Evolutionary conservation across 768 basidiomycete species (phyloP).

Genomic region (Polyporus arcularius): DNA sequence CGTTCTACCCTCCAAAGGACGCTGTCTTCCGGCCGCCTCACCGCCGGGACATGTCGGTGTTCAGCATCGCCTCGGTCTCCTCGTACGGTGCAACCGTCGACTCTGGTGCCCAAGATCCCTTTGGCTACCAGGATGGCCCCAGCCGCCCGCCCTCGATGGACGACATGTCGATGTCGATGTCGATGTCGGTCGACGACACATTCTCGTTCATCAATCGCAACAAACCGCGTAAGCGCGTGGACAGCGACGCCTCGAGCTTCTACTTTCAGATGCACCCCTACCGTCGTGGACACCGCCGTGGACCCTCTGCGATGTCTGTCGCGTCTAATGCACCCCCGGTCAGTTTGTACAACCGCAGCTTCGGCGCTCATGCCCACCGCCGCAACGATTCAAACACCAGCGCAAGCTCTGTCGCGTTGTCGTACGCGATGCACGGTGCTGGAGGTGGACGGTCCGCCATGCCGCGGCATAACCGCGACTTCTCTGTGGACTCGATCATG

Average conservation of each 20-base stretch:
- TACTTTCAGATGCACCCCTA: slow-evolving; percentile 55
- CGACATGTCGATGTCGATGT: slow-evolving; percentile 44
- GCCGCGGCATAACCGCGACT: slow-evolving; percentile 57
- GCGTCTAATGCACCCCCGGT: slow-evolving; percentile 65
- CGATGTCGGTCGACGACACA: slow-evolving; percentile 63
- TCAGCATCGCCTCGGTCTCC: slow-evolving; percentile 79
- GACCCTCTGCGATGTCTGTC: slow-evolving; percentile 54
- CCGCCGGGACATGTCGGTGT: slow-evolving; percentile 55
- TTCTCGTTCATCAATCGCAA: slow-evolving; percentile 58
- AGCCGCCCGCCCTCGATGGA: slow-evolving; percentile 63
- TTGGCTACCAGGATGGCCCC: slow-evolving; percentile 56
- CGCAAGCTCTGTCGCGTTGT: slow-evolving; percentile 56
- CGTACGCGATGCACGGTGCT: slow-evolving; percentile 55
- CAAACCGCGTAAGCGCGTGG: slow-evolving; percentile 54
- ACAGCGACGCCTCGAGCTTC: slow-evolving; percentile 78
- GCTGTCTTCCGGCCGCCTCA: slow-evolving; percentile 37
- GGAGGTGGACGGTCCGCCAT: slow-evolving; percentile 59
- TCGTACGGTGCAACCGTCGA: slow-evolving; percentile 74
- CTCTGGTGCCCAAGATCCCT: slow-evolving; percentile 66
- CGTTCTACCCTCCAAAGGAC: slow-evolving; percentile 61
- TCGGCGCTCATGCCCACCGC: slow-evolving; percentile 38
- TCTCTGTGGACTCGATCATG: slow-evolving; percentile 63
- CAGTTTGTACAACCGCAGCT: slow-evolving; percentile 72
- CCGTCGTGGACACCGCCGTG: slow-evolving; percentile 54
- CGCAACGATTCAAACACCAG: slow-evolving; percentile 63